phyloP scores from a whole-genome alignment of 495 filamentous ascomycete species.

The Aspergillus kassunensis region DNA sequence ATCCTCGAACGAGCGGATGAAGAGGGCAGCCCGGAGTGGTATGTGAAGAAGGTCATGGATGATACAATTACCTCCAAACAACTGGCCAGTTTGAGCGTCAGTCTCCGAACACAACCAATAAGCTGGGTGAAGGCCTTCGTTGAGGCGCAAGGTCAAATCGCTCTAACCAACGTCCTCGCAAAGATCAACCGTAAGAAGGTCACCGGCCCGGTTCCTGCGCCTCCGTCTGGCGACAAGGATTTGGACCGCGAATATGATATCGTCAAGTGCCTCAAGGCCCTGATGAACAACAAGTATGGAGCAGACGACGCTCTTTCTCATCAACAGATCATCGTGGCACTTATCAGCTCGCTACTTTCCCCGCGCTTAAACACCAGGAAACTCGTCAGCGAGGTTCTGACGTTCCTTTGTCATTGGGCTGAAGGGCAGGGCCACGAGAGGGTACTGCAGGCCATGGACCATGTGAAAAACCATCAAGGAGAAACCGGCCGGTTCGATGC shows the following conservation, averaged over 20 bases:
- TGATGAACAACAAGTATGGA: conserved; percentile 99
- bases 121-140: conserved; percentile 95
- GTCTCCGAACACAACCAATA: conserved; percentile 91
- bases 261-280: conserved; percentile 90
- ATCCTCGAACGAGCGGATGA: conserved; percentile 76
- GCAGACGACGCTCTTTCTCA: conserved; percentile 95
- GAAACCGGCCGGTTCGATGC: conserved; percentile 97
- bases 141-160: conserved; percentile 95
- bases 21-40: conserved; percentile 97
- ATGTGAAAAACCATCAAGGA: conserved; percentile 81
- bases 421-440: conserved; percentile 92
- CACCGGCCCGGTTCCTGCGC: conserved; percentile 64
- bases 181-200: conserved; percentile 89
- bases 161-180: conserved; percentile 85
- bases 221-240: conserved; percentile 71
- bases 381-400: conserved; percentile 92
- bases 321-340: conserved; percentile 81
- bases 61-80: conserved; percentile 90
- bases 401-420: conserved; percentile 95
- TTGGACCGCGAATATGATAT: conserved; percentile 96
- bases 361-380: conserved; percentile 89
- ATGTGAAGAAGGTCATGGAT: conserved; percentile 94
- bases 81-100: conserved; percentile 86
- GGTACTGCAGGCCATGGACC: conserved; percentile 89
- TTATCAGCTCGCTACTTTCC: conserved; percentile 83